These are phyloP conservation scores for Calonectria pseudoturangicola DNA, from an alignment of 2,329 filamentous ascomycete species.

Conservation along the genomic window DNA sequence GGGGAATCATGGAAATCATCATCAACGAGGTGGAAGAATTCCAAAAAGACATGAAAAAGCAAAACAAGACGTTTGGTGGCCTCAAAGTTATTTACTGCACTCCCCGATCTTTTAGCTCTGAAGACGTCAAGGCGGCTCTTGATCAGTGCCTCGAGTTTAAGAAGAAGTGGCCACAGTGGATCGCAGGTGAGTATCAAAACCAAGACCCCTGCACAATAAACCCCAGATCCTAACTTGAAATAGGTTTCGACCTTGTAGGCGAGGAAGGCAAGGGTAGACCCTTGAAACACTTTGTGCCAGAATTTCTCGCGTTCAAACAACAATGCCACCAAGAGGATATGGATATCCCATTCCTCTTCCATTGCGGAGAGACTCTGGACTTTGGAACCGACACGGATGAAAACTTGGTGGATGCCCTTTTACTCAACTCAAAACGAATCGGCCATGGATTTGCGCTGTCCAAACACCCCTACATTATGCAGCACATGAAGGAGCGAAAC, in stretches of 20 bases:
- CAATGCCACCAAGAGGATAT: slow-evolving; percentile 68
- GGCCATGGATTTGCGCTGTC: slow-evolving; percentile 84
- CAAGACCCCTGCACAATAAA: not conserved
- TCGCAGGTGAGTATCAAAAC: slow-evolving; percentile 73
- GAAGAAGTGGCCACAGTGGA: slow-evolving; percentile 71
- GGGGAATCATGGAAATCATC: slow-evolving; percentile 77
- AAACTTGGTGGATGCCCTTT: slow-evolving; percentile 81
- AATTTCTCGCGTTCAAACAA: slow-evolving; percentile 74
- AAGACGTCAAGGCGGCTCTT: slow-evolving; percentile 70
- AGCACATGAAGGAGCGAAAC: slow-evolving; percentile 76
- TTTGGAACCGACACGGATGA: slow-evolving; percentile 78
- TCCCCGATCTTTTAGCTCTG: slow-evolving; percentile 74
- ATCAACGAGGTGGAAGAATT: slow-evolving; percentile 72
- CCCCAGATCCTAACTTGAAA: not conserved
- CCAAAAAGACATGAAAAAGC: slow-evolving; percentile 55
- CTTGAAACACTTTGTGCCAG: slow-evolving; percentile 71
- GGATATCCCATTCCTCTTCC: slow-evolving; percentile 83
- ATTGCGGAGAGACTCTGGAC: slow-evolving; percentile 85
- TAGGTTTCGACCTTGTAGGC: slow-evolving; percentile 82
- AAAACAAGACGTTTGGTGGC: slow-evolving; percentile 72
- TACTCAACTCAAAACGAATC: slow-evolving; percentile 80
- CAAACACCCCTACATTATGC: slow-evolving; percentile 79
- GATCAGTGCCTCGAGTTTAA: slow-evolving; percentile 79
- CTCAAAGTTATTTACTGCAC: slow-evolving; percentile 84
- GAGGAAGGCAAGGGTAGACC: slow-evolving; percentile 79